Percentiles rank a stretch among this genome's conserved stretches.
Conservation (phyloP, 352 stramenopile genomes). For the Phytophthora pini region DNA sequence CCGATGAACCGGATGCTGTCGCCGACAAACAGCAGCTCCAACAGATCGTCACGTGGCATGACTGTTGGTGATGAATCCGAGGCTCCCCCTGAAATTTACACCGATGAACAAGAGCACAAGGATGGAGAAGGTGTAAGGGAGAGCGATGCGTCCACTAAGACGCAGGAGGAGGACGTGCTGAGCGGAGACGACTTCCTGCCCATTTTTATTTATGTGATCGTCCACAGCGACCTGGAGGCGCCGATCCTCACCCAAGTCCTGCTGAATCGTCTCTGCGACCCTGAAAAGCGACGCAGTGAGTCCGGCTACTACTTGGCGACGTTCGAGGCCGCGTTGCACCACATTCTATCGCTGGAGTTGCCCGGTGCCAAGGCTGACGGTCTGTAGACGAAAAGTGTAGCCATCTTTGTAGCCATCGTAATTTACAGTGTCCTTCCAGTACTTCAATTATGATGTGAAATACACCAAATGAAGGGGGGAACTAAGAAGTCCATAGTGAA, state of each 20-base stretch:
- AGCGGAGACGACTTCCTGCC: constrained; percentile 88
- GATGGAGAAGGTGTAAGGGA: constrained; percentile 9
- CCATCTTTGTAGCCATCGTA: constrained; percentile 16
- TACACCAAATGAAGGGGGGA: constrained; percentile 11
- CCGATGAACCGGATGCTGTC: constrained; percentile 33
- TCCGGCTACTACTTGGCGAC: constrained; percentile 90
- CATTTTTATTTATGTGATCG: constrained; percentile 92
- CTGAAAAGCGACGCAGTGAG: constrained; percentile 84
- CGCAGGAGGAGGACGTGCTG: constrained; percentile 68
- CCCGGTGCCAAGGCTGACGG: constrained; percentile 26
- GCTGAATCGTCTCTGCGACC: constrained; percentile 84
- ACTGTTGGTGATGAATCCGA: constrained; percentile 36
- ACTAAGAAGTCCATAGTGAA: constrained; percentile 17
- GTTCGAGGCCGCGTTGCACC: constrained; percentile 81
- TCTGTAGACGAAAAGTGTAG: constrained; percentile 30
- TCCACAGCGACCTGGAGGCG: constrained; percentile 76
- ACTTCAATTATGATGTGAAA: background rate
- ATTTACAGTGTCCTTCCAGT: constrained; percentile 5
- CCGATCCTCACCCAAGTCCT: constrained; percentile 86
- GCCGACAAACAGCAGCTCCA: constrained; percentile 31
- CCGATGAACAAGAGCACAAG: constrained; percentile 10
- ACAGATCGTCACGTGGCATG: constrained; percentile 33
- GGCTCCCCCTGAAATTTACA: constrained; percentile 18
- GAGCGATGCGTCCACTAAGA: constrained; percentile 23
- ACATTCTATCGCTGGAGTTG: constrained; percentile 77